phyloP scores from a whole-genome alignment of 2,329 filamentous ascomycete species.

The Penicillium hesseltinei region DNA sequence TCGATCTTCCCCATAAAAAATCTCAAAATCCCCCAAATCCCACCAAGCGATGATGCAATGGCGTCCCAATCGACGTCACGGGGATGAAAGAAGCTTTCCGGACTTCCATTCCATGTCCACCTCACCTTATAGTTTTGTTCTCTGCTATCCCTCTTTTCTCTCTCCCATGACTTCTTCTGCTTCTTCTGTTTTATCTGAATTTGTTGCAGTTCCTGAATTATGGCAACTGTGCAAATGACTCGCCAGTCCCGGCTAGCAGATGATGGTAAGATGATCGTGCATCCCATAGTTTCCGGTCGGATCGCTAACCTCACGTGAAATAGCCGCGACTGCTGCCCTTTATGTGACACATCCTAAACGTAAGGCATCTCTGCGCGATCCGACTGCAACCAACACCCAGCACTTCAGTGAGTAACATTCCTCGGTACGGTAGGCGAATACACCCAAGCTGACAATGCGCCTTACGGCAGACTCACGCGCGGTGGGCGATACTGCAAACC shows the following conservation, averaged over 20 bases:
- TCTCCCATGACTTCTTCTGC: neutral
- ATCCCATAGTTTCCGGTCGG: neutral
- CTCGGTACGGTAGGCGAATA: neutral
- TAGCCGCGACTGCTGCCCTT: slow-evolving; percentile 61
- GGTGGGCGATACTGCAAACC: slow-evolving; percentile 58
- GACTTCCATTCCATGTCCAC: slow-evolving; percentile 21
- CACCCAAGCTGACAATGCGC: slow-evolving; percentile 4
- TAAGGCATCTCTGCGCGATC: slow-evolving; percentile 29
- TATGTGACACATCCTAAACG: slow-evolving; percentile 51
- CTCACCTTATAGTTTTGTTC: slow-evolving; percentile 12
- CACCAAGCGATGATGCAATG: slow-evolving; percentile 26
- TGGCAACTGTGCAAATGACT: slow-evolving; percentile 34
- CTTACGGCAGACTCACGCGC: slow-evolving; percentile 22
- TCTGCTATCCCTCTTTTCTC: slow-evolving; percentile 2
- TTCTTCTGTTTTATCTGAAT: slow-evolving; percentile 3
- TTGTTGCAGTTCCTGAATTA: slow-evolving; percentile 13
- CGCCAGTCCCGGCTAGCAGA: slow-evolving; percentile 32
- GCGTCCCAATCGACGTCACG: slow-evolving; percentile 32
- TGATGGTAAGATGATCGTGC: slow-evolving; percentile 31
- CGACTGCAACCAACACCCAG: slow-evolving; percentile 15
- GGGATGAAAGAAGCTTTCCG: slow-evolving; percentile 28
- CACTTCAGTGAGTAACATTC: slow-evolving; percentile 23
- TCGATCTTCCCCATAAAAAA: neutral
- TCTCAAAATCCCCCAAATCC: neutral
- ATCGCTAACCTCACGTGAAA: slow-evolving; percentile 13